Conservation (phyloP, 192 early-diverging fungal species). For the Entomortierella lignicola region DNA sequence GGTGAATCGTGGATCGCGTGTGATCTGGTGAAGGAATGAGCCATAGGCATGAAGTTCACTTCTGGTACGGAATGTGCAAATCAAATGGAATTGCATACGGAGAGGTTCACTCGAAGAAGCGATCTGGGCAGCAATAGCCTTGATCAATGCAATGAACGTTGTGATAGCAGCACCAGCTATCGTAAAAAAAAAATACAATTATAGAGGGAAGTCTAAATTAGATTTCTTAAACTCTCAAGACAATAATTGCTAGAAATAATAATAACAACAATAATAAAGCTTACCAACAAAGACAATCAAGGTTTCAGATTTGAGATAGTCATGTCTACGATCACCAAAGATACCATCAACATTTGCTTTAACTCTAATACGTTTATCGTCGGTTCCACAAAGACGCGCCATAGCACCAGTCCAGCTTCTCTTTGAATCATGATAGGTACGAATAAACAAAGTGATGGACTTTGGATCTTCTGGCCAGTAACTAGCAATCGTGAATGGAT, state of each 20-base stretch:
- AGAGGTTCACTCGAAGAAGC: constrained; percentile 30
- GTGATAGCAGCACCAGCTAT: constrained; percentile 52
- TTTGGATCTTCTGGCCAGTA: constrained; percentile 49
- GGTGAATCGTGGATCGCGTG: constrained; percentile 48
- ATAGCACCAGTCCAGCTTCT: constrained; percentile 39
- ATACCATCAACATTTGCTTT: constrained; percentile 41
- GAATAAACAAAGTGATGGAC: constrained; percentile 36
- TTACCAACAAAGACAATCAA: constrained; percentile 46
- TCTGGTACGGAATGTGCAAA: constrained; percentile 51
- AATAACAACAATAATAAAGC: background rate
- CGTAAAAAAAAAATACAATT: too few relatives aligned
- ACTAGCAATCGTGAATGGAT: constrained; percentile 46
- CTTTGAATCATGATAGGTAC: constrained; percentile 28
- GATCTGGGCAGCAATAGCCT: constrained; percentile 50
- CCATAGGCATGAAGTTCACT: constrained; percentile 52
- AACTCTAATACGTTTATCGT: constrained; percentile 30
- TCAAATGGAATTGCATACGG: constrained; percentile 39
- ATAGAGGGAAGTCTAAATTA: background rate
- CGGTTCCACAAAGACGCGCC: constrained; percentile 28
- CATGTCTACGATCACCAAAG: constrained; percentile 53
- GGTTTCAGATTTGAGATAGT: constrained; percentile 47
- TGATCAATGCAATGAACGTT: constrained; percentile 47
- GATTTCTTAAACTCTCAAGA: background rate
- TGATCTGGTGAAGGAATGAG: constrained; percentile 53
- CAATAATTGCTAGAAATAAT: background rate